Base-by-base conservation (phyloP, 495 filamentous ascomycete species). In the Hypoxylon cercidicola region DNA sequence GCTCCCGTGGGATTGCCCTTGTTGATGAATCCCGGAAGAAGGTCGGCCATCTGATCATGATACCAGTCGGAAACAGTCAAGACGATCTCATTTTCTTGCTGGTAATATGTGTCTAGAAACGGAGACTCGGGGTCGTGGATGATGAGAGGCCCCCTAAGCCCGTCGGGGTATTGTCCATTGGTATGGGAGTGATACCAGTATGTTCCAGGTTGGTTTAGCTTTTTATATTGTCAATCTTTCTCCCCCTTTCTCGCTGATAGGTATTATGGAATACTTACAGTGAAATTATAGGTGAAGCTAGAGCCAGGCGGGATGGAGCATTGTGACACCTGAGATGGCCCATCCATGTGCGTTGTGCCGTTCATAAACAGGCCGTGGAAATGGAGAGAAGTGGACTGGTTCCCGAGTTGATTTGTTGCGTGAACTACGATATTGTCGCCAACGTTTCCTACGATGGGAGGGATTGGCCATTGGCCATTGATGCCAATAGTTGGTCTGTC, bases 181-280 rank as follows among this genome's bases (percentile, higher is more conserved):
- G 81, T 80, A 67, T 93, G 90, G 11, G 87, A 91, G 72, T 93
- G 90, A 67, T 93, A 93, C 91, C 91, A 93, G 74, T 91, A 93
- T 0, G 89, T 91, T 25, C 90, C 90, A 10, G 85, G 85, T 72
- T 93, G 88, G 57, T 89, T 78, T 16, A 85, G 70, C 75, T 91
- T 70, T 5, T 15, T n/a, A 15, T 15, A 12, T 52, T 47, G 68
- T 61, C 49, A 55, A 23, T n/a, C n/a, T n/a, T n/a, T n/a, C 23
- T 37, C 39, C 4, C 10, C 28, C 16, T 23, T 52, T 30, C 5
- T 7, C 5, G 16, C 11, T 4, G 15, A 15, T 2, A 35, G 4
- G 11, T 1, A 40, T 7, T 3, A 5, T 4, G 4, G 19, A 6
- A 8, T 60, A 12, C 80, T 71, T 72, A 92, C 88, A 6, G 87